Evolutionary conservation across 306 rosid species (phyloP).

Genomic region (Morella rubra): DNA sequence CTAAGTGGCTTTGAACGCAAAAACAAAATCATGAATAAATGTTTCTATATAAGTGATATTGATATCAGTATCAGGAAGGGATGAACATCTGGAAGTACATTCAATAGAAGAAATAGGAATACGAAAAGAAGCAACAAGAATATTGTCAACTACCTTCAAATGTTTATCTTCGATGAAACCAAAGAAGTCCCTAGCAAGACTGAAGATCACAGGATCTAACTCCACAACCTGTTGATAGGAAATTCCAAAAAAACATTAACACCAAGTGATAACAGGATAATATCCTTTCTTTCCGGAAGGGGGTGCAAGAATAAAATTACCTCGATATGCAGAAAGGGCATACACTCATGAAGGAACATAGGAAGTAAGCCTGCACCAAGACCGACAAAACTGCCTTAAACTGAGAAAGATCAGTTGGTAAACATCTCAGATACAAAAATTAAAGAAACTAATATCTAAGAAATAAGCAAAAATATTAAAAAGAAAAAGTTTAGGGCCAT

Average conservation of each 20-base stretch:
- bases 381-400: constrained; percentile 77
- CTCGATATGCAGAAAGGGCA: constrained; percentile 74
- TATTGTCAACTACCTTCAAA: constrained; percentile 55
- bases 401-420: constrained; percentile 46
- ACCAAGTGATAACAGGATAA: neutral
- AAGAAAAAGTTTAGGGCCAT: neutral
- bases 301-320: constrained; percentile 34
- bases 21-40: neutral
- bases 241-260: neutral
- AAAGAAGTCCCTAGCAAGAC: constrained; percentile 73
- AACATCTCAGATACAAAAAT: constrained; percentile 26
- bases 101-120: neutral
- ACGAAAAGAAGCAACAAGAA: neutral
- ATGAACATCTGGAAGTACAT: neutral
- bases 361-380: constrained; percentile 99
- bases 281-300: neutral
- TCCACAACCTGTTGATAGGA: constrained; percentile 73
- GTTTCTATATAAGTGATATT: neutral
- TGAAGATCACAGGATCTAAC: constrained; percentile 65
- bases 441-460: neutral
- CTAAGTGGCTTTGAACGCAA: neutral
- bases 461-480: neutral
- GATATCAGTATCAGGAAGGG: neutral
- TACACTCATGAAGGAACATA: constrained; percentile 83
- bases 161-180: constrained; percentile 65